These are phyloP conservation scores for Penicillium sp. DNA, from an alignment of 2,329 filamentous ascomycete genomes.

Conservation along the genomic window DNA sequence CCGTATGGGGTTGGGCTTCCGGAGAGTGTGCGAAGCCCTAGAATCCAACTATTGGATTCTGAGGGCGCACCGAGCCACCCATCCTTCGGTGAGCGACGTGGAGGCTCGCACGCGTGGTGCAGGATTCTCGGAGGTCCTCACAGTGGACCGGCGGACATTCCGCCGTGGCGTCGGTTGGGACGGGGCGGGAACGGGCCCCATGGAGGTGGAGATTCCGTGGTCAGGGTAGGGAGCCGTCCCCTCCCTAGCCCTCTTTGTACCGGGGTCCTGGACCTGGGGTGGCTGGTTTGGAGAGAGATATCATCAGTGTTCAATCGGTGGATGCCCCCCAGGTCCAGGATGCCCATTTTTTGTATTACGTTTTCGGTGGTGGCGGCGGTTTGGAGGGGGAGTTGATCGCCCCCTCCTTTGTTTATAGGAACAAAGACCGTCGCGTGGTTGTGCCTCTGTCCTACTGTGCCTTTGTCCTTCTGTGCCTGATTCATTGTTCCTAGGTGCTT, in stretches of 20 bases:
- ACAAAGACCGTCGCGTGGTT: background rate
- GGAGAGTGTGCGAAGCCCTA: constrained; percentile 16
- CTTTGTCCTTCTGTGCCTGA: background rate
- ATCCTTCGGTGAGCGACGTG: constrained; percentile 20
- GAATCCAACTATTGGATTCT: constrained; percentile 28
- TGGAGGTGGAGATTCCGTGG: constrained; percentile 24
- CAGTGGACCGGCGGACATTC: constrained; percentile 21
- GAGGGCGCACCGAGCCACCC: constrained; percentile 25
- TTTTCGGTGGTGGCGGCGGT: background rate
- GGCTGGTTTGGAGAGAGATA: background rate
- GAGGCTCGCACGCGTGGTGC: constrained; percentile 21
- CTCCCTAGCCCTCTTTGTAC: constrained; percentile 1
- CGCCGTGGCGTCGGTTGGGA: constrained; percentile 31
- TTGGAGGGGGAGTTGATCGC: background rate
- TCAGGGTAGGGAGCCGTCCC: constrained; percentile 4
- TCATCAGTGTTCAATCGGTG: background rate
- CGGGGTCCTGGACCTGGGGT: constrained; percentile 3
- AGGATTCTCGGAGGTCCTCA: constrained; percentile 23
- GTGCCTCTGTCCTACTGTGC: background rate
- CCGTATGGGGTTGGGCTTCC: constrained; percentile 12
- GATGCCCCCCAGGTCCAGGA: constrained; percentile 2
- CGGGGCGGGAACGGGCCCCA: constrained; percentile 23
- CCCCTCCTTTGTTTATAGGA: background rate
- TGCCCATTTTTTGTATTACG: background rate
- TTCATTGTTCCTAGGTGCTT: background rate